Conservation (phyloP, 352 stramenopile species). For the Globisporangium sylvaticum region DNA sequence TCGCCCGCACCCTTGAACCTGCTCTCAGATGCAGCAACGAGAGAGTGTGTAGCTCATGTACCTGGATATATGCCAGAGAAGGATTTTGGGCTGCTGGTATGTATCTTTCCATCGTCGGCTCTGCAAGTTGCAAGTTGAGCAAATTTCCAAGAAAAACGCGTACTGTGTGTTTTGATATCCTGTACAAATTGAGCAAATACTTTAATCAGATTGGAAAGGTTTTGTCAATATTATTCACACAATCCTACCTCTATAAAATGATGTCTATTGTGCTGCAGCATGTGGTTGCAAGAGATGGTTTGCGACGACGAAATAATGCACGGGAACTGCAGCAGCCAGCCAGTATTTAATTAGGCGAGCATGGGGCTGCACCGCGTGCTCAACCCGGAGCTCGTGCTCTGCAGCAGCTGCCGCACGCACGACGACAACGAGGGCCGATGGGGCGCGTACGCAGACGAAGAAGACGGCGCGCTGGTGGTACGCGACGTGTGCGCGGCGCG, state of each 20-base stretch:
- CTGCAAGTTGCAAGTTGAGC: too few relatives aligned
- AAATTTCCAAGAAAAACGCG: background rate
- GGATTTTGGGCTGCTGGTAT: background rate
- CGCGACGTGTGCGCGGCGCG: constrained; percentile 55
- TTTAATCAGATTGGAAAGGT: background rate
- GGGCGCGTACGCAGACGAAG: constrained; percentile 24
- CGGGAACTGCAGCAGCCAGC: background rate
- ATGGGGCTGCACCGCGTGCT: constrained; percentile 46
- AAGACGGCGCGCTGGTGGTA: constrained; percentile 38
- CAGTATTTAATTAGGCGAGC: background rate
- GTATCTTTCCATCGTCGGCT: background rate
- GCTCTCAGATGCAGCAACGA: too few relatives aligned
- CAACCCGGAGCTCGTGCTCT: constrained; percentile 60
- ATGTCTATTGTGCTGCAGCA: background rate
- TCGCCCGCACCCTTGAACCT: too few relatives aligned
- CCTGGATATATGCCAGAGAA: too few relatives aligned
- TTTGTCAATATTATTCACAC: too few relatives aligned
- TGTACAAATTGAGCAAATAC: background rate
- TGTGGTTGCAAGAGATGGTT: background rate
- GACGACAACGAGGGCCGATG: constrained; percentile 29
- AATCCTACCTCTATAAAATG: too few relatives aligned
- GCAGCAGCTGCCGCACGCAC: constrained; percentile 35
- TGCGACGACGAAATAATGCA: background rate
- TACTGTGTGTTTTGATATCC: background rate
- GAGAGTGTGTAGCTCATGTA: too few relatives aligned